Base-by-base conservation (phyloP, 108 stramenopile genomes). In the Nitzschia putrida region DNA sequence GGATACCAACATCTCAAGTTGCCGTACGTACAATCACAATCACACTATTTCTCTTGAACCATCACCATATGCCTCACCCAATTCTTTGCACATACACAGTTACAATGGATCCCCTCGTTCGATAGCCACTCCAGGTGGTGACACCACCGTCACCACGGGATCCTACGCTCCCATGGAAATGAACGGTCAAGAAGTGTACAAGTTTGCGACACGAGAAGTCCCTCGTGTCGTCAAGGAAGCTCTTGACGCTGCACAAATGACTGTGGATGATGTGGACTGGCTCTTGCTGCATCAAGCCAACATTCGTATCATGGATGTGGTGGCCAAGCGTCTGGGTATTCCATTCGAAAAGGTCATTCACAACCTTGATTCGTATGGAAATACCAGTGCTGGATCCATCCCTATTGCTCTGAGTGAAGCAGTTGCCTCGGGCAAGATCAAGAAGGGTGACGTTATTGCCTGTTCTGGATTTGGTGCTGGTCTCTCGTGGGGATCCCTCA, bases 381-480 rank as follows among this genome's bases (percentile, higher is more conserved):
- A 98, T 79, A 98, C 97, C 22, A 90, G 87, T 72, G 98, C 97
- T 20, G 97, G 79, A 20, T 92, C 90, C 38, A 97, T 97, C 64
- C 97, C 97, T 21, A 70, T 98, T 61, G 97, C 97, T 2, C 80
- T 97, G 56, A 93, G 93, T 68, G 96, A 95, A 80, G 98, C 98
- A 14, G 96, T 98, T 0, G 76, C 86, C 38, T 76, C 72, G 39
- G 95, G 93, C 16, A 79, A 82, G 74, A 93, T 98, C n/a, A 96
- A 97, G 76, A 87, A 94, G 66, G 98, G 98, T 20, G 98, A 98
- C 79, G 88, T 98, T 53, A 91, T 98, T 72, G 98, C 96, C 0
- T 93, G 92, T 80, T 89, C 96, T 37, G 98, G 98, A n/a, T 98
- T 98, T 63, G 98, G 97, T 49, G 98, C 98, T 6, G 98, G 98